Base-by-base conservation (phyloP, 2,329 filamentous ascomycete genomes). In the Sporothrix inflata region DNA sequence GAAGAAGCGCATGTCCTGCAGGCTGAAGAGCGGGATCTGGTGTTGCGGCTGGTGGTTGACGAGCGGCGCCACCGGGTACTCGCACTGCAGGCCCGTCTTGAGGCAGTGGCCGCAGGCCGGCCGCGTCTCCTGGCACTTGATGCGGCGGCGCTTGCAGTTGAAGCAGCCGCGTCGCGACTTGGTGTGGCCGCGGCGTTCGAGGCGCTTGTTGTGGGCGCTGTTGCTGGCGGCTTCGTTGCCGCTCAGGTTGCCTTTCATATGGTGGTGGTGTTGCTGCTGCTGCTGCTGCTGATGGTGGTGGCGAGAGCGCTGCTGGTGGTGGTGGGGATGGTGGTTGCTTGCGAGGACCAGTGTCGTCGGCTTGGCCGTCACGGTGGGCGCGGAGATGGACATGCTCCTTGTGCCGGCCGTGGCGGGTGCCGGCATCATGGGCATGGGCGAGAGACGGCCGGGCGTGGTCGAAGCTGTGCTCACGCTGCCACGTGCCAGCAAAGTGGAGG, bases 61-160 rank as follows among this genome's bases (percentile, higher is more conserved):
- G 69, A 83, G 83, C 8, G 85, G 85, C 27, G 79, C 74, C 8
- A 83, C 79, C 4, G 89, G 89, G 78, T 91, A 91, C 77, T 89
- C 86, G 81, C 90, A 91, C 68, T 86, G 84, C 70, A 91, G 80
- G 0, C 87, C 88, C 51, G 86, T 87, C 80, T 90, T 91, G 69
- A 83, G 79, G 78, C 90, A 92, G 77, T 91, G 89, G 1, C 85
- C 86, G 76, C 90, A 92, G 12, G 86, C 82, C 38, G 90, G 90
- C 40, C 83, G 85, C n/a, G 83, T 89, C 79, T 91, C 90, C 80
- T 90, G 89, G 78, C 90, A 91, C 86, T 89, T 91, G 78, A 92
- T 91, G 73, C 89, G 86, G 53, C 89, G 82, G 71, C 86, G 83
- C 79, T 91, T 91, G 81, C 90, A 92, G 78, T 90, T 90, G 79